Percentiles rank a stretch among this genome's conserved stretches.
phyloP scores from a whole-genome alignment of 2,329 filamentous ascomycete species.

The Myriosclerotinia curreyana region DNA sequence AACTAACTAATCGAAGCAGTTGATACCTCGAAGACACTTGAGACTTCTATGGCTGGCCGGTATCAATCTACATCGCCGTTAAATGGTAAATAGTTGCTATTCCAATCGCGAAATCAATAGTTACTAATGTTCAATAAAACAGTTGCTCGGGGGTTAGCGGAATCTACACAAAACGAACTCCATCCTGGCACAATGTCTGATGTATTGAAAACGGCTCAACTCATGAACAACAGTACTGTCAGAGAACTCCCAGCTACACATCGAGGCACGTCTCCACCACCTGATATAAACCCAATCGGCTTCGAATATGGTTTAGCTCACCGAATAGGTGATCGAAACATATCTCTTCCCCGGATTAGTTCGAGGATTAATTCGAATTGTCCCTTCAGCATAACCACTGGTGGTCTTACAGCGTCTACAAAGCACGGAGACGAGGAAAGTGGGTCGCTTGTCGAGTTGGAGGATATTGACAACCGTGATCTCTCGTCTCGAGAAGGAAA shows the following conservation, averaged over 20 bases:
- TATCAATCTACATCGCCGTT: background rate
- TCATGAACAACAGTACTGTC: background rate
- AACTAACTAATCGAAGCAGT: background rate
- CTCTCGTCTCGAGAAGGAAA: background rate
- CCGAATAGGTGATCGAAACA: background rate
- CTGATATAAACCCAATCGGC: background rate
- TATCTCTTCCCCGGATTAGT: background rate
- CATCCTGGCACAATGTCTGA: background rate
- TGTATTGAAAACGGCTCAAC: background rate
- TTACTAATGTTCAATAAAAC: background rate
- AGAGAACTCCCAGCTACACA: background rate
- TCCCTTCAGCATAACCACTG: background rate
- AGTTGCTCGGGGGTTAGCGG: background rate
- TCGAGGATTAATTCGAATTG: background rate
- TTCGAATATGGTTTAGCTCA: background rate
- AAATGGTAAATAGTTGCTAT: background rate
- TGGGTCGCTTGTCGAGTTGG: background rate
- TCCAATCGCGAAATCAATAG: accelerated
- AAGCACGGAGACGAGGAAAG: background rate
- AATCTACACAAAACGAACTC: background rate
- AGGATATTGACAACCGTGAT: background rate
- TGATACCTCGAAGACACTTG: background rate
- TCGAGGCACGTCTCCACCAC: background rate
- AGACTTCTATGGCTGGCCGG: background rate
- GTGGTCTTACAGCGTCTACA: background rate